Base-by-base conservation (phyloP, 768 basidiomycete genomes). In the Xerocomellus intermedius region DNA sequence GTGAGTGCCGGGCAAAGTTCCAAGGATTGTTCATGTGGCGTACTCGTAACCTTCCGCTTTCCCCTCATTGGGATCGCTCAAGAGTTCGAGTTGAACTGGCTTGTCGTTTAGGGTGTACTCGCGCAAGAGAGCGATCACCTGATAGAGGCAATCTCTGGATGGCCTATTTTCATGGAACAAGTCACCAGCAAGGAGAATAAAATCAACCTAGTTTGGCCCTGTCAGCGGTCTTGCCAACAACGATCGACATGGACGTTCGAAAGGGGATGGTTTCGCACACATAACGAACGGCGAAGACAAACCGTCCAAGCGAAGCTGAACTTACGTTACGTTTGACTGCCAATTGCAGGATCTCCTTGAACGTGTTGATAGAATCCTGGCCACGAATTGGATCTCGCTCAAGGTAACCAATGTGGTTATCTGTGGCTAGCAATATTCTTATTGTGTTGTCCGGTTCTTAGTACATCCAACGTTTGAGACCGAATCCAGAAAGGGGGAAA, bases 91-190 rank as follows among this genome's bases (percentile, higher is more conserved):
- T 69, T 89, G 82, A n/a, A 99, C 80, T 0, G 96, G 92, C 62
- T 85, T 87, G 68, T 96, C 86, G 5, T 90, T 89, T 50, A 98
- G 64, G 0, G 93, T 93, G 71, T 90, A 92, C 73, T 99, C 92
- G 48, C 97, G 83, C 53, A 99, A 73, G 14, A 98, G 78, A 2
- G 92, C 91, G 64, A 92, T 91, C 1, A 88, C 89, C 67, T 91
- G 85, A 72, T 95, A 96, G 30, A 98, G 72, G 59, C 89, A 89
- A 49, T 93, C 91, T 59, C 96, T 76, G 28, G 91, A 91, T 0
- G 97, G 97, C 57, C 94, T 84, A 71, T 98, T 99, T 66, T 99
- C 97, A 70, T 99, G 97, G 67, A 99, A 99, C 4, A 99, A 77
- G 69, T 99, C 97, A 8, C 97, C 97, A 14, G 89, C 96, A 8